These are phyloP conservation scores for Fusarium buxicola DNA, from an alignment of 2,329 filamentous ascomycete genomes.

Conservation along the genomic window DNA sequence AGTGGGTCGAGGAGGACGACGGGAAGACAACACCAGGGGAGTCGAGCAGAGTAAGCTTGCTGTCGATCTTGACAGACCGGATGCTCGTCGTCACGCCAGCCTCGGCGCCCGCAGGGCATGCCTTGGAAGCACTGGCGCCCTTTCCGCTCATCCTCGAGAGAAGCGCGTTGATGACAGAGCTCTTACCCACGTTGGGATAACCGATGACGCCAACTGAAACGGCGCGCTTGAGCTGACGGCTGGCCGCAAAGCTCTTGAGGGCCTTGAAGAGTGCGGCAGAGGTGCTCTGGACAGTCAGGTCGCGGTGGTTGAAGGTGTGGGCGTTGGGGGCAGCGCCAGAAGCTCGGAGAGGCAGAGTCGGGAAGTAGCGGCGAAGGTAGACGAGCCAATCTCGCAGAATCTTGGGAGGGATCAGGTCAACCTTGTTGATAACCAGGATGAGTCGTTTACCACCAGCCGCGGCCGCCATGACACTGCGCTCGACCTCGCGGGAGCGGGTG, in stretches of 20 bases:
- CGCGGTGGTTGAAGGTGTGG: conserved; percentile 91
- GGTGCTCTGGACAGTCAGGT: conserved; percentile 87
- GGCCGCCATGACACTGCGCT: conserved; percentile 91
- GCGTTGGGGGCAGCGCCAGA: conserved; percentile 86
- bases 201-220: conserved; percentile 94
- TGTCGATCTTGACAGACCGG: conserved; percentile 92
- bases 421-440: conserved; percentile 95
- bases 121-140: conserved; percentile 65
- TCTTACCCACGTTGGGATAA: conserved; percentile 97
- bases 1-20: conserved; percentile 61
- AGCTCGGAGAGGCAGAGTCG: conserved; percentile 88
- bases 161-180: conserved; percentile 94
- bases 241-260: conserved; percentile 87
- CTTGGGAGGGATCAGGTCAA: conserved; percentile 85
- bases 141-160: conserved; percentile 79
- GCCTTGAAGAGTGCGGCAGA: conserved; percentile 87
- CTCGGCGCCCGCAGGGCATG: conserved; percentile 90
- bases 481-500: conserved; percentile 89
- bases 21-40: conserved; percentile 97
- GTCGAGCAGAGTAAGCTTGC: conserved; percentile 92
- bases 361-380: conserved; percentile 89
- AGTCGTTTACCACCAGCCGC: conserved; percentile 85
- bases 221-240: conserved; percentile 86
- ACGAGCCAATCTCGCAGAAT: conserved; percentile 87
- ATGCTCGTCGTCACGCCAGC: conserved; percentile 92